Conservation (phyloP, 768 basidiomycete genomes). For the Phaeolepiota aurea region DNA sequence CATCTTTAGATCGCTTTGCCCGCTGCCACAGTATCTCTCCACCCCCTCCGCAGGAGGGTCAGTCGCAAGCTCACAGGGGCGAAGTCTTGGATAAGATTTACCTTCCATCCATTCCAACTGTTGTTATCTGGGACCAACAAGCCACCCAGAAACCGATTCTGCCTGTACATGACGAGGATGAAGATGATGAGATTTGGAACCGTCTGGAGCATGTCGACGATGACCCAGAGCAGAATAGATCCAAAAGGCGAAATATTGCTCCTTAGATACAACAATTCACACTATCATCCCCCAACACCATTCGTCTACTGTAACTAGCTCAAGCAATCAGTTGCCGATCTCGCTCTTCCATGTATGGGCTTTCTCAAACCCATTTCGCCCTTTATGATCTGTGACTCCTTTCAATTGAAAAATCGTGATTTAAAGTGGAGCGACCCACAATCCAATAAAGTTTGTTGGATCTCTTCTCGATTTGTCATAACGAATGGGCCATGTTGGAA, state of each 20-base stretch:
- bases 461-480: slow-evolving; percentile 74
- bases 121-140: slow-evolving; percentile 51
- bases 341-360: slow-evolving; percentile 82
- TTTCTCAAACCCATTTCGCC: slow-evolving; percentile 85
- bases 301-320: not conserved
- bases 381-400: slow-evolving; percentile 58
- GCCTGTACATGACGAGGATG: slow-evolving; percentile 22
- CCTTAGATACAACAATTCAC: not conserved
- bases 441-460: slow-evolving; percentile 74
- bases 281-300: not conserved
- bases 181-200: slow-evolving; percentile 59
- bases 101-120: slow-evolving; percentile 54
- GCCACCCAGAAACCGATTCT: slow-evolving; percentile 5
- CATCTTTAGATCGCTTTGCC: slow-evolving; percentile 59
- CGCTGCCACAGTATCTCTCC: slow-evolving; percentile 59
- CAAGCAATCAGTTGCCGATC: slow-evolving; percentile 36
- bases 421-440: slow-evolving; percentile 34
- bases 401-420: not conserved
- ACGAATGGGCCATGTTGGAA: slow-evolving; percentile 87
- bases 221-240: slow-evolving; percentile 7
- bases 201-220: slow-evolving; percentile 44
- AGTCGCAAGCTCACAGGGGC: slow-evolving; percentile 50
- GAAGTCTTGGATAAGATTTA: slow-evolving; percentile 55
- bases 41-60: slow-evolving; percentile 37
- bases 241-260: slow-evolving; percentile 6